Percentiles rank a stretch among this genome's conserved stretches.
Evolutionary conservation across 2,329 filamentous ascomycete species (phyloP).

Genomic region (Xylaria sp.): DNA sequence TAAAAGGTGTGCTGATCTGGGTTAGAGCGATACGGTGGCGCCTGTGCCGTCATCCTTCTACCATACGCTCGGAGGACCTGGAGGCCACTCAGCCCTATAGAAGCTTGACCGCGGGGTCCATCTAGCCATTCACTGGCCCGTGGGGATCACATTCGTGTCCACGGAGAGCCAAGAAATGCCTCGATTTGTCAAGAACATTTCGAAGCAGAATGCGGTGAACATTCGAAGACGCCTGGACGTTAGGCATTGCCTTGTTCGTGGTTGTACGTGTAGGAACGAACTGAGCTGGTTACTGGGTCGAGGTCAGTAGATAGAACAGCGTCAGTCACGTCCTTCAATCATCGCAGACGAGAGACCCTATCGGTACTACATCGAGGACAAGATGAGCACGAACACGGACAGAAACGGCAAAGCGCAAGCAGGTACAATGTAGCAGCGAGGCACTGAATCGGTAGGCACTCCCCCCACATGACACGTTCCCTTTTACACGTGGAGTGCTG

Average conservation of each 20-base stretch:
- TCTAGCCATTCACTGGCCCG: not conserved
- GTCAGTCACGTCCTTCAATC: no score
- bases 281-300: no score
- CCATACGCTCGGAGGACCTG: not conserved
- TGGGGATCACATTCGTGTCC: not conserved
- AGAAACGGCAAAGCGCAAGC: not conserved
- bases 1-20: no score
- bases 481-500: not conserved
- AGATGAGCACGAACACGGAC: not conserved
- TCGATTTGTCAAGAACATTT: not conserved
- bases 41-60: not conserved
- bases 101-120: not conserved
- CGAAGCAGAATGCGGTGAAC: not conserved
- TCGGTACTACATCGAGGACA: not conserved
- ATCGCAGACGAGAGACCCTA: not conserved
- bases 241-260: not conserved
- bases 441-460: not conserved
- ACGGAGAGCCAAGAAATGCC: not conserved
- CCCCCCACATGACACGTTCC: not conserved
- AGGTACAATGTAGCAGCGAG: not conserved
- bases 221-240: not conserved
- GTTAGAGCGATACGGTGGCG: not conserved
- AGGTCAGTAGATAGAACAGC: no score
- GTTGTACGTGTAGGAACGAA: not conserved
- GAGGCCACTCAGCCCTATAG: not conserved